Base-by-base conservation (phyloP, 2,329 filamentous ascomycete genomes). In the Taxawa tesnikishii region DNA sequence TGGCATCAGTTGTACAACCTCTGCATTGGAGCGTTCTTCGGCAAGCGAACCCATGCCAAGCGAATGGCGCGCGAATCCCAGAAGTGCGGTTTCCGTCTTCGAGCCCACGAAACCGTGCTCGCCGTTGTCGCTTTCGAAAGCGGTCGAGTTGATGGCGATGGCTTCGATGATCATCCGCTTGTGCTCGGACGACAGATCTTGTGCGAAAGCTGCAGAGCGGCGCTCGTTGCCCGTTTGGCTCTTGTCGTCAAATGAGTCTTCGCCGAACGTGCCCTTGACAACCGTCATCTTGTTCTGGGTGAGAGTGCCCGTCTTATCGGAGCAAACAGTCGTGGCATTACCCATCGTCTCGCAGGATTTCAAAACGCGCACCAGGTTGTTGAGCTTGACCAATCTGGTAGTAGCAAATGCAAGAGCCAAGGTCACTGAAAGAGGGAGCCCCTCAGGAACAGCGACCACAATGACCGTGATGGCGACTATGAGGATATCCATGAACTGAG, bases 11-110 rank as follows among this genome's bases (percentile, higher is more conserved):
- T 70, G 63, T 2, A 62, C 53, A 2, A 63, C 44, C n/a, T 63
- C 48, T 31, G 61, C 62, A 31, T 65, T 64, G 18, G 59, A 49
- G 15, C 66, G 63, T 15, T 58, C 50, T 39, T 68, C 60, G 3
- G 62, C 43, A 5, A 70, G 49, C 10, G 62, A 59, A 3, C 56
- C 51, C 46, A 70, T 64, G 27, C 63, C 66, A 5, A 73, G 55
- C 33, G 67, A 55, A n/a, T n/a, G n/a, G 31, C 57, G 61, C 3
- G 63, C 65, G 19, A 71, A 54, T 16, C 63, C 54, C 6, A 72
- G 55, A 3, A 73, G 55, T 3, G 68, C 68, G 5, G 67, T 70
- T 42, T 72, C 68, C 1, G 68, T 72, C 50, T 71, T 72, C 30
- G 68, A 71, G 4, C 68, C 68, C 27, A 71, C 58, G 37, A 70